These are phyloP conservation scores for Suillus weaverae DNA, from an alignment of 768 basidiomycete genomes.

Conservation along the genomic window DNA sequence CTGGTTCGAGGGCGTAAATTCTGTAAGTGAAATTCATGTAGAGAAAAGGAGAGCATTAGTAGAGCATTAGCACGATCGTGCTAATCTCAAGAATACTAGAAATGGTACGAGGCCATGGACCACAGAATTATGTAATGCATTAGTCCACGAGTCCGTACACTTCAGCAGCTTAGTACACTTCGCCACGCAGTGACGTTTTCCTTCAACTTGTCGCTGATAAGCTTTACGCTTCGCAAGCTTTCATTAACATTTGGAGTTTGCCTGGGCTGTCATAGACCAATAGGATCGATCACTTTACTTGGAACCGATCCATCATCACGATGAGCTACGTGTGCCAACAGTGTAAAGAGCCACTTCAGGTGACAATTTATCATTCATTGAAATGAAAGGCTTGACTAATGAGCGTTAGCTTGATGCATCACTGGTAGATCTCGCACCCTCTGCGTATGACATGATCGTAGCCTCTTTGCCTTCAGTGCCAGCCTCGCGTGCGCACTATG, in stretches of 20 bases:
- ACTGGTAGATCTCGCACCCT: slow-evolving; percentile 81
- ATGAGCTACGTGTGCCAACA: slow-evolving; percentile 75
- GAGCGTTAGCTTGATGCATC: slow-evolving; percentile 77
- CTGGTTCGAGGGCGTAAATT: slow-evolving; percentile 10
- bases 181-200: background rate
- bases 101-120: background rate
- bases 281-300: background rate
- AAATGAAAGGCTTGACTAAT: slow-evolving; percentile 10
- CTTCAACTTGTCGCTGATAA: background rate
- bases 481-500: slow-evolving; percentile 36
- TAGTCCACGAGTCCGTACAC: background rate
- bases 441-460: slow-evolving; percentile 84
- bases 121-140: background rate
- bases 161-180: background rate
- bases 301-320: background rate
- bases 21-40: too few species aligned
- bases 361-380: slow-evolving; percentile 26
- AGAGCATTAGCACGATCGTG: background rate
- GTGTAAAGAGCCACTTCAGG: slow-evolving; percentile 89
- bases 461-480: slow-evolving; percentile 62
- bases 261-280: background rate
- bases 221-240: background rate
- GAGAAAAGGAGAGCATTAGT: background rate
- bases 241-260: background rate
- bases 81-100: background rate